These are phyloP conservation scores for Wallacemonas sp. DNA, from an alignment of 208 protist genomes.

Conservation along the genomic window DNA sequence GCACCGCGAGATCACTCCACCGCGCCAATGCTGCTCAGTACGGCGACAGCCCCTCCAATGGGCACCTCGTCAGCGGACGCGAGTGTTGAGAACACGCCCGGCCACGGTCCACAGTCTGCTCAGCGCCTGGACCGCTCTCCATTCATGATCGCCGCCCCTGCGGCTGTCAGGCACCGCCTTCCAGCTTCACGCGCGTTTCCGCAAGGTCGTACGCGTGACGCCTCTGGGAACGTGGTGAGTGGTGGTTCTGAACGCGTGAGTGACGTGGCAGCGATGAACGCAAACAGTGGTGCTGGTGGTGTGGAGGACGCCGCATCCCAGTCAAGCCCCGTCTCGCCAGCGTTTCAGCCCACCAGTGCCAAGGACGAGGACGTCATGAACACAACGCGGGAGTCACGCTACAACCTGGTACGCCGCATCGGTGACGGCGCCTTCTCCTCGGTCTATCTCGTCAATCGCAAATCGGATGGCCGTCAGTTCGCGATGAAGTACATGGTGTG, in stretches of 20 bases:
- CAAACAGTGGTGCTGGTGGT: too few relatives aligned
- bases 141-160: not conserved
- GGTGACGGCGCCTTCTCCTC: slow-evolving; percentile 50
- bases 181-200: not conserved
- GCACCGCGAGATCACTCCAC: too few relatives aligned
- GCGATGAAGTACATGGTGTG: slow-evolving; percentile 53
- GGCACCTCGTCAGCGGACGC: not conserved
- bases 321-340: too few relatives aligned
- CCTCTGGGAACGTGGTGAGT: too few relatives aligned
- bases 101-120: not conserved
- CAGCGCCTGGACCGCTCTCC: not conserved
- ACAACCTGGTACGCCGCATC: slow-evolving; percentile 33
- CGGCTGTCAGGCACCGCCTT: not conserved
- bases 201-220: too few relatives aligned
- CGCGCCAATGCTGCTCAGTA: not conserved
- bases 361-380: slow-evolving; percentile 48
- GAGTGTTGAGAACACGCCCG: slow-evolving; percentile 4
- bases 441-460: slow-evolving; percentile 38
- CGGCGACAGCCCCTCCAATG: not conserved
- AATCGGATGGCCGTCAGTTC: slow-evolving; percentile 14
- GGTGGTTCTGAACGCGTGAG: too few relatives aligned
- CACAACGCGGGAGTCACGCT: slow-evolving; percentile 47
- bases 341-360: slow-evolving; percentile 30
- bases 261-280: too few relatives aligned
- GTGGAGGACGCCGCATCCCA: too few relatives aligned